Base-by-base conservation (phyloP, 108 stramenopile species). In the Nitzschia inconspicua region DNA sequence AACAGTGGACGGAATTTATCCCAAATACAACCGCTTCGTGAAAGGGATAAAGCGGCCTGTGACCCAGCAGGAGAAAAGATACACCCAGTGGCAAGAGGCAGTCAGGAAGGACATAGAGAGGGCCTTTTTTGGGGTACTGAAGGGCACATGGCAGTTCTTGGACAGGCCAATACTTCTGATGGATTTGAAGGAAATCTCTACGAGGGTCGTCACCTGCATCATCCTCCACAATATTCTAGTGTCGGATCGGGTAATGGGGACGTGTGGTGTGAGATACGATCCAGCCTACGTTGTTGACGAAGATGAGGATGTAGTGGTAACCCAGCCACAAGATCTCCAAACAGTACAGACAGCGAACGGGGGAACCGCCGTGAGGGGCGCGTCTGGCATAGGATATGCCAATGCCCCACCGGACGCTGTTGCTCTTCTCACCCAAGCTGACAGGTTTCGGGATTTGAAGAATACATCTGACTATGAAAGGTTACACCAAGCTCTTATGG, bases 1-100 rank as follows among this genome's bases (percentile, higher is more conserved):
- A 36, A 42, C 69, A 4, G 70, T 72, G 9, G 65, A 71, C 68
- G 64, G 69, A 1, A 76, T 71, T n/a, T 77, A 71, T 40, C 65
- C 70, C 41, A 16, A n/a, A n/a, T 36, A 47, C 24, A 4, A 32
- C 10, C 41, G 63, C 0, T 70, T 70, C 54, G 36, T 70, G 8
- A 48, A 56, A 30, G 39, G 47, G 6, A 41, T 64, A 2, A 41
- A 3, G 30, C 48, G 39, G 25, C 70, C 55, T 6, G 28, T 47
- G n/a, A 40, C 47, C 34, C 47, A 28, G n/a, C 29, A 1, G 5
- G 41, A 69, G 24, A 44, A 31, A n/a, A 3, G 18, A 1, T 69
- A 44, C 31, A 31, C 60, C 14, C 31, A 2, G 16, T 69, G 68
- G 68, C 60, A 69, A 26, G 68, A 69, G 43, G 41, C 26, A 11